These are phyloP conservation scores for Daedaleopsis sinensis DNA, from an alignment of 768 basidiomycete species.

Conservation along the genomic window DNA sequence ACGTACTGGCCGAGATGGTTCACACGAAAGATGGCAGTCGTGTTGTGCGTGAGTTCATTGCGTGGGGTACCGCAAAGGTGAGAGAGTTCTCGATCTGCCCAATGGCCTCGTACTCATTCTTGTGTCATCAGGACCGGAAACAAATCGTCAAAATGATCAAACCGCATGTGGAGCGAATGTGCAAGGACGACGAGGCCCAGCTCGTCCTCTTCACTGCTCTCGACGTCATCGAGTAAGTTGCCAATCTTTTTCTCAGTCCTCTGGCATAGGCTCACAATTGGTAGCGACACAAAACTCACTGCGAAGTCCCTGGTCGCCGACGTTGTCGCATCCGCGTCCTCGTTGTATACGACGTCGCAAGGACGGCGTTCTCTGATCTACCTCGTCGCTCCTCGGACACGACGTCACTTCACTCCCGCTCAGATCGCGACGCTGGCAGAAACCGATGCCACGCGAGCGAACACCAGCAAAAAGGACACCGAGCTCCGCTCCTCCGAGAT, in stretches of 20 bases:
- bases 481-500: constrained; percentile 70
- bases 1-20: constrained; percentile 88
- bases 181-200: constrained; percentile 87
- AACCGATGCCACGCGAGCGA: constrained; percentile 66
- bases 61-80: constrained; percentile 82
- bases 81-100: constrained; percentile 1
- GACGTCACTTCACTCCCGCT: constrained; percentile 86
- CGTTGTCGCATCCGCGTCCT: constrained; percentile 59
- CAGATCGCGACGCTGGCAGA: constrained; percentile 66
- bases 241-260: not conserved
- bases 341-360: constrained; percentile 63
- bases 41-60: constrained; percentile 83
- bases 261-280: not conserved
- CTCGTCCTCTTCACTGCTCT: constrained; percentile 87
- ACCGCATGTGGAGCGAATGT: constrained; percentile 88
- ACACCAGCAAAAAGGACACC: constrained; percentile 85
- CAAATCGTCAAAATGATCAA: constrained; percentile 88
- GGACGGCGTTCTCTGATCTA: constrained; percentile 85
- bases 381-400: constrained; percentile 79
- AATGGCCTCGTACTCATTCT: not conserved
- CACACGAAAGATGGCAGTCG: constrained; percentile 93
- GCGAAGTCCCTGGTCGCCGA: constrained; percentile 77
- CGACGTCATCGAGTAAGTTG: constrained; percentile 86
- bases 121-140: constrained; percentile 72
- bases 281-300: constrained; percentile 88